Evolutionary conservation across 768 basidiomycete species (phyloP).

Genomic region (Suillus cothurnatus): DNA sequence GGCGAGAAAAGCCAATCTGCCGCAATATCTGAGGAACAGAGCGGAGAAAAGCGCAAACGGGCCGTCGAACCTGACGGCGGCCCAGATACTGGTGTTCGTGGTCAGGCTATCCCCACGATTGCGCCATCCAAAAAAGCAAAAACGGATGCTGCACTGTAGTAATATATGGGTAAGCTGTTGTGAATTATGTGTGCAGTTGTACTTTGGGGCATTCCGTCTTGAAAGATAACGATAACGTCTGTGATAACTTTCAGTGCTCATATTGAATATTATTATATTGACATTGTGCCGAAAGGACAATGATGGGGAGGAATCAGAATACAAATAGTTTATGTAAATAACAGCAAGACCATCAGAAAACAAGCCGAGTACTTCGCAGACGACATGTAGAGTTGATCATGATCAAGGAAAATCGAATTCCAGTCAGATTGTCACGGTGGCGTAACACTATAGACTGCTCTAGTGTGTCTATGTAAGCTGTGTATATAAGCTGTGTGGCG

Average conservation of each 20-base stretch:
- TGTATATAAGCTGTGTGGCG: too few species aligned
- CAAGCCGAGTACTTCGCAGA: neutral
- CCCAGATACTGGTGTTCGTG: conserved; percentile 65
- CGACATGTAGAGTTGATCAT: too few species aligned
- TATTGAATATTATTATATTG: neutral
- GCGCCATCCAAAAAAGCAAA: conserved; percentile 43
- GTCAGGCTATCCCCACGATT: conserved; percentile 56
- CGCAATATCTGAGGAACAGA: conserved; percentile 42
- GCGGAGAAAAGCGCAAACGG: conserved; percentile 78
- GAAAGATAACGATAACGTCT: neutral
- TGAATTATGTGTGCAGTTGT: conserved; percentile 1
- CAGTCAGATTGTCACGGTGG: too few species aligned
- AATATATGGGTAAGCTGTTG: neutral
- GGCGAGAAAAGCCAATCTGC: conserved; percentile 24
- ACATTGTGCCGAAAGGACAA: neutral
- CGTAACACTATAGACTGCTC: too few species aligned
- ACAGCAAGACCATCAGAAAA: neutral
- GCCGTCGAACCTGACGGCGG: conserved; percentile 80
- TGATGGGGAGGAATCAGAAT: neutral
- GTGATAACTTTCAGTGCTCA: neutral
- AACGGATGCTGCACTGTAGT: conserved; percentile 34
- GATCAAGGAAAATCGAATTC: too few species aligned
- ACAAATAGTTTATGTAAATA: neutral
- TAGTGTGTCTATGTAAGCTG: too few species aligned
- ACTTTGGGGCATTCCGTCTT: conserved; percentile 14